phyloP scores from a whole-genome alignment of 345 rosid species.

The Psidium friedrichsthalianum region DNA sequence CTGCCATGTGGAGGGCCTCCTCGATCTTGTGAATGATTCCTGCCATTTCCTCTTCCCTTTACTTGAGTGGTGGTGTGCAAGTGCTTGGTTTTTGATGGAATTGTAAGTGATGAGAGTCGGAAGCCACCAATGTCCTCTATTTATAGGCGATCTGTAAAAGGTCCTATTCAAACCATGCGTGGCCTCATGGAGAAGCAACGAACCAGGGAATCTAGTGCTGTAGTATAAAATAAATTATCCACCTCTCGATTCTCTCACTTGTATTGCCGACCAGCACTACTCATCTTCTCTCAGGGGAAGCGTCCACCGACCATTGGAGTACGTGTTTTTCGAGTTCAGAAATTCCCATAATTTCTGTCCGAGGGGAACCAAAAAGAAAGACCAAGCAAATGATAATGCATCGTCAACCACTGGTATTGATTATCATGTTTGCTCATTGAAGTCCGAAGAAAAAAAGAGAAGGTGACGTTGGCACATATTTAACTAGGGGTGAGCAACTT shows the following conservation, averaged over 20 bases:
- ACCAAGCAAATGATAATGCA: background rate
- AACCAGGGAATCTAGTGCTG: background rate
- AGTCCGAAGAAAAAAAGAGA: background rate
- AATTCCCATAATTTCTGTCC: background rate
- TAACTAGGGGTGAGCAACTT: no score
- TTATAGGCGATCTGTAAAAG: background rate
- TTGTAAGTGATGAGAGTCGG: background rate
- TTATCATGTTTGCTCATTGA: background rate
- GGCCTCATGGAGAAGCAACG: background rate
- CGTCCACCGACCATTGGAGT: background rate
- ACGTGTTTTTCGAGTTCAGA: background rate
- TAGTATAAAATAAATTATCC: background rate
- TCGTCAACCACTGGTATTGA: background rate
- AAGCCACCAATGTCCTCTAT: background rate
- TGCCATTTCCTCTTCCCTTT: conserved; percentile 15
- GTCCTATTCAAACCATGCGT: background rate
- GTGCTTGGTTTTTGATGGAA: background rate
- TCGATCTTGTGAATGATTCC: conserved; percentile 48
- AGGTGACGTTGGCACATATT: background rate
- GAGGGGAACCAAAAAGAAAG: background rate
- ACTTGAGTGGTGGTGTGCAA: background rate
- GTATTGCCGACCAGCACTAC: background rate
- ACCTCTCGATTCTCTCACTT: background rate
- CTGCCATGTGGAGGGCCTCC: conserved; percentile 51
- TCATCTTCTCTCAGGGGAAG: background rate